A percentile compares a stretch with the other conserved stretches of the same genome.
Evolutionary conservation across 2,329 filamentous ascomycete genomes (phyloP).

Genomic region (Sarocladium brachiariae): DNA sequence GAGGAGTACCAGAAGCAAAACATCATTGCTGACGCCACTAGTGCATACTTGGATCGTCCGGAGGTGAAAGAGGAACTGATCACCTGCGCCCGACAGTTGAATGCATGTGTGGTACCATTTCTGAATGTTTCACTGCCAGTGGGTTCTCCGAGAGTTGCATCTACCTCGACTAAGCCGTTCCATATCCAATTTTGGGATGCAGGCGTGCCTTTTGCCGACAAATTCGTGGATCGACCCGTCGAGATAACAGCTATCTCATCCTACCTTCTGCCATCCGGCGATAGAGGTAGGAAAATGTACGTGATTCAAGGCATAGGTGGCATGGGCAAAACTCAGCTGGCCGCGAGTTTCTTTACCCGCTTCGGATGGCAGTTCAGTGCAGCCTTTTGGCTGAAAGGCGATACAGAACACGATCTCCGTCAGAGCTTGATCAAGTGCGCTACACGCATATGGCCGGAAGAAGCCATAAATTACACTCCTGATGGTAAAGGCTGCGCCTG

Average conservation of each 20-base stretch:
- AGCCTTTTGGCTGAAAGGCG: slow-evolving; percentile 26
- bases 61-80: not conserved
- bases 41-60: slow-evolving; percentile 2
- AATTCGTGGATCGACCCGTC: slow-evolving; percentile 45
- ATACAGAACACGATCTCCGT: slow-evolving; percentile 21
- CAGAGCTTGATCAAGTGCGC: slow-evolving; percentile 20
- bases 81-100: not conserved
- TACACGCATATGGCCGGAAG: slow-evolving; percentile 15
- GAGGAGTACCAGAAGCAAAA: slow-evolving; percentile 22
- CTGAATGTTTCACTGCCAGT: no score
- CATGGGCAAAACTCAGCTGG: slow-evolving; percentile 6
- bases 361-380: slow-evolving; percentile 17
- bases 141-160: not conserved
- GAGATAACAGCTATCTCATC: not conserved
- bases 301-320: slow-evolving; percentile 6
- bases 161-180: not conserved
- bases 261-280: not conserved
- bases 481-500: not conserved
- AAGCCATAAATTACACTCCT: slow-evolving; percentile 6
- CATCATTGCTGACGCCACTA: slow-evolving; percentile 16
- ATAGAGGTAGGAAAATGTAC: not conserved
- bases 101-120: not conserved
- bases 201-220: slow-evolving; percentile 43
- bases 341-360: slow-evolving; percentile 1
- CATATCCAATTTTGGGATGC: not conserved